phyloP scores from a whole-genome alignment of 2,329 filamentous ascomycete species.

The Xylaria sp. region DNA sequence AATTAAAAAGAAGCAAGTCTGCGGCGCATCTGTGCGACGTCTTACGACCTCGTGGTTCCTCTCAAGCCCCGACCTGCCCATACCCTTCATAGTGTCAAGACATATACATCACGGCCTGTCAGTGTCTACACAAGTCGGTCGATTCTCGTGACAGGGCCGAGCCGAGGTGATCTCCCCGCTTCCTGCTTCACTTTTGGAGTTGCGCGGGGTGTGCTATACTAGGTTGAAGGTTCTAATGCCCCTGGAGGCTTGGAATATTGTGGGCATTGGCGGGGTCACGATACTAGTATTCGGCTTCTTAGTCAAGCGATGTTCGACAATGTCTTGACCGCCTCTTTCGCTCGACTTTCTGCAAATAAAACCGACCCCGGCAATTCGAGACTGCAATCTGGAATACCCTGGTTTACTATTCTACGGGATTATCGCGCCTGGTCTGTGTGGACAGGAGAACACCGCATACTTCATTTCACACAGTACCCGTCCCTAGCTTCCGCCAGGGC shows the following conservation, averaged over 20 bases:
- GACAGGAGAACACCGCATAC: conserved; percentile 3
- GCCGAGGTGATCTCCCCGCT: conserved; percentile 28
- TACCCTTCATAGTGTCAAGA: neutral
- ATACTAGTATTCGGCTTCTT: conserved; percentile 42
- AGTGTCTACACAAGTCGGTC: conserved; percentile 19
- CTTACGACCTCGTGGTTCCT: conserved; percentile 9
- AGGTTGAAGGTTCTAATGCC: conserved; percentile 33
- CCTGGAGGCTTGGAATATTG: conserved; percentile 31
- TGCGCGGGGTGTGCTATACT: conserved; percentile 24
- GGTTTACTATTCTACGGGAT: neutral
- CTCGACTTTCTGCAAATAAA: conserved; percentile 40
- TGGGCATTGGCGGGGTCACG: conserved; percentile 46
- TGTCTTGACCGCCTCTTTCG: conserved; percentile 47
- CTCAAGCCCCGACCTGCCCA: neutral
- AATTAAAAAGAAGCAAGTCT: conserved; percentile 12
- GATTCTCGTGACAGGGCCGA: conserved; percentile 23
- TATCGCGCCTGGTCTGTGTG: neutral
- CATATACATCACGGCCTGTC: neutral
- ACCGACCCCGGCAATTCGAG: conserved; percentile 25
- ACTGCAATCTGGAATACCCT: conserved; percentile 23
- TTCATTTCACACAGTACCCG: conserved; percentile 26
- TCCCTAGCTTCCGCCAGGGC: conserved; percentile 14
- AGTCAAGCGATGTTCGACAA: conserved; percentile 22
- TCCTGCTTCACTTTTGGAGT: conserved; percentile 17
- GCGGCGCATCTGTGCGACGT: conserved; percentile 4